phyloP scores from a whole-genome alignment of 495 filamentous ascomycete genomes.

The Aspergillus saccharolyticus region DNA sequence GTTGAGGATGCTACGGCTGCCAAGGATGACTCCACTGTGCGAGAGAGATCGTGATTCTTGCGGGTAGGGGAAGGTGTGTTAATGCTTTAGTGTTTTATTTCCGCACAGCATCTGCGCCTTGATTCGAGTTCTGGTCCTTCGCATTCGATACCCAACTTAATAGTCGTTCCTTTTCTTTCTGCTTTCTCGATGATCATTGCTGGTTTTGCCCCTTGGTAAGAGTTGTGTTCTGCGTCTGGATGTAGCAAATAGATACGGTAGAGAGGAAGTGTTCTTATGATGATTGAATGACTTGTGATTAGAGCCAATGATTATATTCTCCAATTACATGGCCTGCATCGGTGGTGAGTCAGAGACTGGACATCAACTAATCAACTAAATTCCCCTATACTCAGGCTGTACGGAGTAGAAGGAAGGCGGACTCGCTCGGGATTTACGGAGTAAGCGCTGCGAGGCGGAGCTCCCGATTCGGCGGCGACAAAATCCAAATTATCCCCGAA shows the following conservation, averaged over 20 bases:
- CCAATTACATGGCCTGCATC: not conserved
- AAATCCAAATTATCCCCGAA: constrained; percentile 2
- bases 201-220: not conserved
- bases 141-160: not conserved
- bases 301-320: not conserved
- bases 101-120: constrained; percentile 6
- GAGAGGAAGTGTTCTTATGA: not conserved
- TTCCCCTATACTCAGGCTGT: too few relatives aligned
- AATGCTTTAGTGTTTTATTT: not conserved
- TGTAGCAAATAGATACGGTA: not conserved
- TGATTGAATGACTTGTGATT: not conserved
- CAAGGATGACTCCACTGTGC: constrained; percentile 14
- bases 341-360: too few relatives aligned
- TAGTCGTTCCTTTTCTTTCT: not conserved
- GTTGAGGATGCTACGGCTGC: constrained; percentile 9
- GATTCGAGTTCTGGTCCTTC: constrained; percentile 1
- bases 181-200: not conserved
- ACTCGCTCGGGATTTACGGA: not conserved
- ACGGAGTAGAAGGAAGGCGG: too few relatives aligned
- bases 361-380: too few relatives aligned
- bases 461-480: constrained; percentile 3
- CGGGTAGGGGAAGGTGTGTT: not conserved
- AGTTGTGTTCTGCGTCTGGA: not conserved
- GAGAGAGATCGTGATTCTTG: constrained; percentile 18
- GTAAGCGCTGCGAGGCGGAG: not conserved